Evolutionary conservation across 768 basidiomycete species (phyloP).

Genomic region (Lyophyllum decastes): DNA sequence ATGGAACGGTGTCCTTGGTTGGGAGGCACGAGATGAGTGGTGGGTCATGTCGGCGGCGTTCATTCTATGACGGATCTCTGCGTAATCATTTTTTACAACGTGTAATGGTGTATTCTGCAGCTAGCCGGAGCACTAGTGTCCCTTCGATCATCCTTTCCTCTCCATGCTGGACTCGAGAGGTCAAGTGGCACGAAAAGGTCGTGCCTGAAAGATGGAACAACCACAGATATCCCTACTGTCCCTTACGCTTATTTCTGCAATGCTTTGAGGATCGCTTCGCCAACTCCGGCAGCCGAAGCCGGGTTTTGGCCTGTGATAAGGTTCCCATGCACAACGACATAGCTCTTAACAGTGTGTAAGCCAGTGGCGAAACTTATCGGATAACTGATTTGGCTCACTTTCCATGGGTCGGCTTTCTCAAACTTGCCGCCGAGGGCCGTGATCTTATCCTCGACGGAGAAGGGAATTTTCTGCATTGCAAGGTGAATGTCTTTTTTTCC

Average conservation of each 20-base stretch:
- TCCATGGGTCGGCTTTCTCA: slow-evolving; percentile 58
- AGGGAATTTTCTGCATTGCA: slow-evolving; percentile 54
- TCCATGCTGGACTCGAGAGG: no score
- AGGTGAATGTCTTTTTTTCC: neutral
- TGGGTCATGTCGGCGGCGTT: no score
- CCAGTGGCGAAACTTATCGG: neutral
- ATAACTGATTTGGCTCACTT: slow-evolving; percentile 37
- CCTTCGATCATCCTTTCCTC: no score
- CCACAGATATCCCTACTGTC: neutral
- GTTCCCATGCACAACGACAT: slow-evolving; percentile 59
- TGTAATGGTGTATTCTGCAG: no score
- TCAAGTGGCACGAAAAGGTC: no score
- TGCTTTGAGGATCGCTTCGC: slow-evolving; percentile 55
- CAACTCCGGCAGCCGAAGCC: slow-evolving; percentile 58
- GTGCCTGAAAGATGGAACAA: no score
- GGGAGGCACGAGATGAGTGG: no score
- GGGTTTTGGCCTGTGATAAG: slow-evolving; percentile 79
- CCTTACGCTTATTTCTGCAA: slow-evolving; percentile 28
- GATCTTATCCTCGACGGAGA: slow-evolving; percentile 71
- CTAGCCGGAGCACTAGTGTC: no score
- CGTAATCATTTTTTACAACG: no score
- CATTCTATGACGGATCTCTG: no score
- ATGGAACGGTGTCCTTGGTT: no score
- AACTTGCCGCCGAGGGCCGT: slow-evolving; percentile 62
- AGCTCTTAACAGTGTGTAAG: slow-evolving; percentile 28